A percentile compares a stretch with the other conserved stretches of the same genome.
Conservation (phyloP, 345 rosid species). For the Diplotaxis tenuifolia region DNA sequence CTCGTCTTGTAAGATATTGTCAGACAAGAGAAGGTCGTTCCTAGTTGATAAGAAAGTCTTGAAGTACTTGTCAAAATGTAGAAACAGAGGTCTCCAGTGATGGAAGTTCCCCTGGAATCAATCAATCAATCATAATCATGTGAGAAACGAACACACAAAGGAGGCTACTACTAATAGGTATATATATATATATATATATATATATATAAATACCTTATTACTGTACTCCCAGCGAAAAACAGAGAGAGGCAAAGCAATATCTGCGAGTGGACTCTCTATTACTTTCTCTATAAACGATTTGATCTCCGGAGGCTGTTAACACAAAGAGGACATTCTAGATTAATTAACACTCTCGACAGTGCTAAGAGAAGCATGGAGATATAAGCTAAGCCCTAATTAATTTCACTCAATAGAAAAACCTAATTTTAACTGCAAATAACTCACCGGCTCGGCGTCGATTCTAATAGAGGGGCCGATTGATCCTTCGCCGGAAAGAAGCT, state of each 20-base stretch:
- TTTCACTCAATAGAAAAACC: too few relatives aligned
- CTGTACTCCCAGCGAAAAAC: slow-evolving; percentile 89
- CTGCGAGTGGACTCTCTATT: slow-evolving; percentile 91
- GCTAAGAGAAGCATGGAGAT: neutral
- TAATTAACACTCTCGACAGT: too few relatives aligned
- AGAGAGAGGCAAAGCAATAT: slow-evolving; percentile 94
- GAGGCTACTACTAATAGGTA: neutral
- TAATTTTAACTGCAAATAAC: slow-evolving; percentile 34
- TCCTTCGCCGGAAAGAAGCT: slow-evolving; percentile 83
- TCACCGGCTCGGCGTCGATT: slow-evolving; percentile 85
- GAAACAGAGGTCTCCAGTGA: slow-evolving; percentile 96
- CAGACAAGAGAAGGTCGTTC: slow-evolving; percentile 77
- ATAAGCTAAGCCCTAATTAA: neutral
- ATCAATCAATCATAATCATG: neutral
- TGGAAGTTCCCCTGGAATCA: slow-evolving; percentile 83
- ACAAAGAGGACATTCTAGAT: neutral
- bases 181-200: too few relatives aligned
- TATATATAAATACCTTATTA: too few relatives aligned
- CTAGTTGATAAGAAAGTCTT: slow-evolving; percentile 75
- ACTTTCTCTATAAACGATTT: slow-evolving; percentile 92
- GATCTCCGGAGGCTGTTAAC: slow-evolving; percentile 85
- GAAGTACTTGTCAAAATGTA: slow-evolving; percentile 88
- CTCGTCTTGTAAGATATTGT: slow-evolving; percentile 65
- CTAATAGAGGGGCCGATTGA: slow-evolving; percentile 69
- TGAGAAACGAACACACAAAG: slow-evolving; percentile 32